Evolutionary conservation across 768 basidiomycete species (phyloP), one percentile per base, ranked within the genome.

Genomic region (Xerocomus spinulosus): DNA sequence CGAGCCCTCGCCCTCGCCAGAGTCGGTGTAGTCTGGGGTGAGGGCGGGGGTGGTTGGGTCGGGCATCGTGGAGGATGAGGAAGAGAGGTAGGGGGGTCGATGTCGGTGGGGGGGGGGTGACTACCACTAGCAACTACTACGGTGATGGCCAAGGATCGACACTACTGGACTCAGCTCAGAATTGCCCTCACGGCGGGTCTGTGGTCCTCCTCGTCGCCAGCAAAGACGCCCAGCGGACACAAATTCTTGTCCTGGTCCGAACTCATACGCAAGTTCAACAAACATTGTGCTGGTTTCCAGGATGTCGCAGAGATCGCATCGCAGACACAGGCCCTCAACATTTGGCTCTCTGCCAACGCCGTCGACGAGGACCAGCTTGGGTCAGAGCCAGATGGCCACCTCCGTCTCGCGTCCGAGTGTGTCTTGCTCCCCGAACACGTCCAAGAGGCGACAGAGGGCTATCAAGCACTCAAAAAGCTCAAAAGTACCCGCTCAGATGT

Each of bases 191-290:
- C 85, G 3, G 81, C 80, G 1, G 91, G 91, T 8, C 72, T 79
- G 54, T 93, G 91, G 91, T 68, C 79, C 13, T 70, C 83, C 6
- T 52, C 68, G 3, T 62, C 63, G 23, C 87, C 89, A 0, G 85
- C 83, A 4, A 85, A 76, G 54, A 68, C 78, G 1, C 75, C 74
- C 25, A 78, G 78, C 25, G 83, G 78, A 13, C 50, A 58, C 0
- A n/a, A n/a, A n/a, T 55, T 64, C 4, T 63, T 92, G 14, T 70
- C 82, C 10, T 93, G 91, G 91, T 73, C 81, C 2, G 85, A 89
- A 59, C 77, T 92, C 12, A 68, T 92, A 33, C 78, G 87, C 54
- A 93, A 93, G 67, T 91, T 89, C 70, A 83, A 86, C 63, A 93
- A 93, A 54, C 91, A 93, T 55, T 85, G 83, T 58, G 66, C 64